phyloP scores from a whole-genome alignment of 2,329 filamentous ascomycete genomes.

The Fusarium odoratissimum region DNA sequence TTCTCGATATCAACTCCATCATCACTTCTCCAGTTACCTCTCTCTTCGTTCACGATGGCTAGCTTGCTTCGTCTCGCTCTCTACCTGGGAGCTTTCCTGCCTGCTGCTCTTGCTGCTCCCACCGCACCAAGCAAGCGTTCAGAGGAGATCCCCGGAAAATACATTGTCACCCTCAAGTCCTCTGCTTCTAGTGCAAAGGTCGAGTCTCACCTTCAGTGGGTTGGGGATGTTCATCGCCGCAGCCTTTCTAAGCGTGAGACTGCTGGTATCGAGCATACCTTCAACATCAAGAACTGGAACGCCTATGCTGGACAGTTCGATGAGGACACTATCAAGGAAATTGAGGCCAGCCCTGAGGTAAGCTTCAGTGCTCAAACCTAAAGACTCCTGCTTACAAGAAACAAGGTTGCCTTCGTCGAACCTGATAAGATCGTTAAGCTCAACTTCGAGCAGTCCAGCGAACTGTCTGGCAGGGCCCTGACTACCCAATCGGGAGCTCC shows the following conservation, averaged over 20 bases:
- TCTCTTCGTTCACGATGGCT: background rate
- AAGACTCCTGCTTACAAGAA: background rate
- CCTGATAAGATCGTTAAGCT: background rate
- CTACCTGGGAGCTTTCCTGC: background rate
- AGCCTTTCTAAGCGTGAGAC: background rate
- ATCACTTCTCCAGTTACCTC: background rate
- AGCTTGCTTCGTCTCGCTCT: background rate
- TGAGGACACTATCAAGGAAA: background rate
- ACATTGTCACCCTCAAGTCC: background rate
- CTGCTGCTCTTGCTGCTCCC: background rate
- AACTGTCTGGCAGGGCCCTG: background rate
- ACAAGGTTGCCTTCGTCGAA: background rate
- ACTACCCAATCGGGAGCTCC: background rate
- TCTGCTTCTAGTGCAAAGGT: background rate
- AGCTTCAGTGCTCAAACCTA: background rate
- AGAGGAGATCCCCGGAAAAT: background rate
- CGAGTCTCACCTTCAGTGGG: background rate
- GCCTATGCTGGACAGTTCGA: background rate
- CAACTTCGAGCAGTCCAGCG: background rate
- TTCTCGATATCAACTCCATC: background rate
- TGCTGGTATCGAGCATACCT: background rate
- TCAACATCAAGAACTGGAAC: background rate
- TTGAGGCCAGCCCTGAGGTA: background rate
- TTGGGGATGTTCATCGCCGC: background rate
- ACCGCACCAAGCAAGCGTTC: background rate